Evolutionary conservation across 805 yeast genomes (phyloP).

Genomic region (Teunomyces barrocoloradensis): DNA sequence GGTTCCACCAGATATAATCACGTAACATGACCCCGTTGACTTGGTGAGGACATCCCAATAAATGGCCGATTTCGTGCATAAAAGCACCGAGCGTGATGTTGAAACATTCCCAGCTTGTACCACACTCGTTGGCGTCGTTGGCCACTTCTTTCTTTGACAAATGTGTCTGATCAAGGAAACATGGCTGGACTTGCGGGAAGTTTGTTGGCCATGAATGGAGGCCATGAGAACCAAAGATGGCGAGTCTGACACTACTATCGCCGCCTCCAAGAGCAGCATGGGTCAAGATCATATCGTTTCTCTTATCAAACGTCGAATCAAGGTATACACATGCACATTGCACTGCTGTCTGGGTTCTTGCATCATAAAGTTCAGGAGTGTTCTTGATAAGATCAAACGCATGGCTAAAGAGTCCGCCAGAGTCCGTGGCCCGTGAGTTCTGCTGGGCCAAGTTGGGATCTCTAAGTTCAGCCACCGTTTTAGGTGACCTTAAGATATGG

Average conservation of each 20-base stretch:
- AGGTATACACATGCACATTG: constrained; percentile 84
- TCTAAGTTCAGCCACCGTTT: constrained; percentile 67
- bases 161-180: constrained; percentile 70
- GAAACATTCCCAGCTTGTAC: constrained; percentile 86
- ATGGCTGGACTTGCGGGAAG: constrained; percentile 64
- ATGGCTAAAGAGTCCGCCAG: constrained; percentile 74
- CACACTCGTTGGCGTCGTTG: constrained; percentile 81
- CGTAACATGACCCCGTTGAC: constrained; percentile 87
- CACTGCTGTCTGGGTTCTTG: constrained; percentile 51
- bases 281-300: constrained; percentile 57
- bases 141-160: constrained; percentile 73
- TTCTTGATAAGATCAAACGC: constrained; percentile 70
- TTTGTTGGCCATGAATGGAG: constrained; percentile 89
- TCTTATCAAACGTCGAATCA: constrained; percentile 81
- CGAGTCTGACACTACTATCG: constrained; percentile 62
- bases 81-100: constrained; percentile 89
- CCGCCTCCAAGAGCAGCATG: constrained; percentile 98
- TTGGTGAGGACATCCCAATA: constrained; percentile 90
- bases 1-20: constrained; percentile 75
- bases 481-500: constrained; percentile 69
- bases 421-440: constrained; percentile 63
- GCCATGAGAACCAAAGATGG: constrained; percentile 93
- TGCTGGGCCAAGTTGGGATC: constrained; percentile 87
- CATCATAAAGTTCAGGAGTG: constrained; percentile 19
- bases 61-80: constrained; percentile 93